These are phyloP conservation scores for Angomonas ambiguus DNA, from an alignment of 208 protist species.

Conservation along the genomic window DNA sequence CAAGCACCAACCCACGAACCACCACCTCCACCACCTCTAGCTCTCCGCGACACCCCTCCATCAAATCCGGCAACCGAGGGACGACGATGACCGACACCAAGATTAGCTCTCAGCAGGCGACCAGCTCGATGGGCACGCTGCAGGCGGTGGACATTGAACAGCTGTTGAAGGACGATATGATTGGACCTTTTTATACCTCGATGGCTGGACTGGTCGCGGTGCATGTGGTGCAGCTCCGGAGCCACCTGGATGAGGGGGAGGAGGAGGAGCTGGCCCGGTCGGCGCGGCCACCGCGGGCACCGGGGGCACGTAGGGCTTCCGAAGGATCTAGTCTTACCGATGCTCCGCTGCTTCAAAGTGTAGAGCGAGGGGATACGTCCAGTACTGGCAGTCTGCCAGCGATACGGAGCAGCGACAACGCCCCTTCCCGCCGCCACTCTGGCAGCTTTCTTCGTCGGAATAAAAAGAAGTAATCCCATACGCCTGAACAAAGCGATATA, in stretches of 20 bases:
- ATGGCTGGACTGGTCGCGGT: conserved; percentile 71
- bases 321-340: not conserved
- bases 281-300: not conserved
- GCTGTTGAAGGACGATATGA: conserved; percentile 47
- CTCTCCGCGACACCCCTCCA: no score
- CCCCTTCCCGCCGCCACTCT: no score
- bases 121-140: conserved; percentile 14
- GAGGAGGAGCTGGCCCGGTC: not conserved
- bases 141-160: conserved; percentile 21
- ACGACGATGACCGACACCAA: no score
- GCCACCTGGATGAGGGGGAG: not conserved
- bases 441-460: no score
- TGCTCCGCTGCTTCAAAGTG: not conserved
- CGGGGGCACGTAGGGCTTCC: not conserved
- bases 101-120: conserved; percentile 8
- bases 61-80: no score
- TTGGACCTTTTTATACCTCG: conserved; percentile 58
- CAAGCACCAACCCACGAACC: not conserved
- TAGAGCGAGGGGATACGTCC: not conserved
- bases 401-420: no score
- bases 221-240: conserved; percentile 33
- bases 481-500: no score
- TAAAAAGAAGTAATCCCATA: no score
- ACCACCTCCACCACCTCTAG: not conserved
- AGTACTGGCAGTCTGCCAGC: no score